A percentile compares a stretch with the other conserved stretches of the same genome.
phyloP scores from a whole-genome alignment of 2,329 filamentous ascomycete genomes.

The Metarhizium humberi region DNA sequence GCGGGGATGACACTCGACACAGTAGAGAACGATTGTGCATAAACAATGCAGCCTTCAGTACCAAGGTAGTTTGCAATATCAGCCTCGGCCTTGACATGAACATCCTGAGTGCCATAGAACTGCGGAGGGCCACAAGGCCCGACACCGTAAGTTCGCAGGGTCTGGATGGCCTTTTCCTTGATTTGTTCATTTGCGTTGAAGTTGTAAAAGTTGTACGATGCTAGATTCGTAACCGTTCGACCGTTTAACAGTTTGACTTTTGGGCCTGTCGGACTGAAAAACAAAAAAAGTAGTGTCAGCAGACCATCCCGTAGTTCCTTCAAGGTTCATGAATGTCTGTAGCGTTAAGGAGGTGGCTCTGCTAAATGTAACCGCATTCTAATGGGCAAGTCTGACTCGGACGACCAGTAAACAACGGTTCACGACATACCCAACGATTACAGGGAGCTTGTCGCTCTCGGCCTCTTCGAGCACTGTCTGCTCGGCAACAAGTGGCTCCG shows the following conservation, averaged over 20 bases:
- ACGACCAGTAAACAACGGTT: background rate
- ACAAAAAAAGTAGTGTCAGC: constrained; percentile 1
- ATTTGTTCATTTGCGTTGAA: constrained; percentile 86
- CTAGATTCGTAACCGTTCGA: constrained; percentile 85
- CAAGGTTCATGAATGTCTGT: background rate
- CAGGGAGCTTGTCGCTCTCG: constrained; percentile 75
- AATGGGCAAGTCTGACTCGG: background rate
- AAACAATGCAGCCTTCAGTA: constrained; percentile 83
- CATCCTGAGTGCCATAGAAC: constrained; percentile 97
- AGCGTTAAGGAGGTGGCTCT: background rate
- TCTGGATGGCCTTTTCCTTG: constrained; percentile 91
- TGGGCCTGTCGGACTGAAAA: constrained; percentile 68
- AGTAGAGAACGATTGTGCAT: constrained; percentile 91
- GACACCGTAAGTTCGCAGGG: constrained; percentile 88
- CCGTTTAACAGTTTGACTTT: constrained; percentile 84
- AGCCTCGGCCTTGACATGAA: constrained; percentile 92
- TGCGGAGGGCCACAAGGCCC: constrained; percentile 94
- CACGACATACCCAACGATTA: constrained; percentile 69
- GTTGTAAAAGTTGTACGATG: constrained; percentile 96
- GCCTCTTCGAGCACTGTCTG: constrained; percentile 66
- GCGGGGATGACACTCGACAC: constrained; percentile 95
- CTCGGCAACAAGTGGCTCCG: constrained; percentile 76
- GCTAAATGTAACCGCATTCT: background rate
- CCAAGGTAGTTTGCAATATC: constrained; percentile 89
- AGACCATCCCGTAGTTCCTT: background rate